Base-by-base conservation (phyloP, 2,329 filamentous ascomycete species). In the Stromatinia cepivora region DNA sequence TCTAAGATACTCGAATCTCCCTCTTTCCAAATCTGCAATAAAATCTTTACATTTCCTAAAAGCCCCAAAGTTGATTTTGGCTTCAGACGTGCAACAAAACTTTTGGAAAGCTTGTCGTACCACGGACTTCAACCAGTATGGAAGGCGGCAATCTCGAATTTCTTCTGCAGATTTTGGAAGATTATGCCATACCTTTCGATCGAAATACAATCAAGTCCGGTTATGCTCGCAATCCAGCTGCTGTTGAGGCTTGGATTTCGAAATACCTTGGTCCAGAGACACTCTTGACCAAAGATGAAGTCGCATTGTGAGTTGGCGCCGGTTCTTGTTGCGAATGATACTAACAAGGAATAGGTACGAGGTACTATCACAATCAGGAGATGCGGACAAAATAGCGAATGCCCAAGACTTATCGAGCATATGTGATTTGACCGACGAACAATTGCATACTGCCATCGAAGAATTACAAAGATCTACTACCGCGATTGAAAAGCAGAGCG, bases 401-500 rank as follows among this genome's bases (percentile, higher is more conserved):
- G 73, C 80, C 50, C 79, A 83, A 69, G 82, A 87, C 72, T 73
- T 84, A n/a, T 80, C 81, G 5, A 75, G 80, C 45, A 79, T 84
- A 46, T 84, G 83, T 67, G 83, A 85, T 7, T 78, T 90, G 58
- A 80, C 82, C 20, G 88, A 91, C 69, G 80, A 84, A 36, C 88
- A 91, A 65, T 81, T 92, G 68, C 82, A 82, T 66, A 78, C 81
- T 53, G 90, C 90, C 22, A 87, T 91, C 63, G 83, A 85, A 4
- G 86, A 90, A 66, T 81, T 93, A n/a, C 83, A 86, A 70, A 82
- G 82, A 50, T 91, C 90, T 1, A 92, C 90, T 0, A 83, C 83
- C 25, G 84, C 84, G 25, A 90, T 92, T 39, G 83, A 86, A 71
- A 85, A 85, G 77, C 90, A 92, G 75, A 88, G 84, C 39, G 86